Evolutionary conservation across 805 yeast species (phyloP).

Genomic region (Hanseniaspora pseudoguilliermondii): DNA sequence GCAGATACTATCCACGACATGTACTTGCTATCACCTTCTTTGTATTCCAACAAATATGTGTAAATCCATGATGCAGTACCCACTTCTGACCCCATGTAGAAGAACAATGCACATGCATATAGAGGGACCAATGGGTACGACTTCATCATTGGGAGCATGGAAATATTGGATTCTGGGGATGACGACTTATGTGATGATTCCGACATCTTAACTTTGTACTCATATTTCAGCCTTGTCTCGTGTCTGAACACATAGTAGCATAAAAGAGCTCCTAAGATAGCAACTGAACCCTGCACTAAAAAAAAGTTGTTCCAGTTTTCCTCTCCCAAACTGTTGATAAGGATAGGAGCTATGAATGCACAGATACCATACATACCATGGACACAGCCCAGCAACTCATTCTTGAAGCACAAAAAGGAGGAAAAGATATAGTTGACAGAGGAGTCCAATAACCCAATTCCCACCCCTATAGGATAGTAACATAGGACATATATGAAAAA

Average conservation of each 20-base stretch:
- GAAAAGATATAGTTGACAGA: slow-evolving; percentile 26
- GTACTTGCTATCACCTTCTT: slow-evolving; percentile 34
- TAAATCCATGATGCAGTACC: slow-evolving; percentile 61
- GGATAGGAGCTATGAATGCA: slow-evolving; percentile 55
- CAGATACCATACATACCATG: slow-evolving; percentile 68
- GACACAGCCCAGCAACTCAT: slow-evolving; percentile 45
- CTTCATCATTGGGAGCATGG: slow-evolving; percentile 17
- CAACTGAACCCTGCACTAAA: slow-evolving; percentile 27
- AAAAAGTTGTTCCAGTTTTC: slow-evolving; percentile 25
- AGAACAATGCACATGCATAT: slow-evolving; percentile 41
- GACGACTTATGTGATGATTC: slow-evolving; percentile 16
- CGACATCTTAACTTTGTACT: slow-evolving; percentile 17
- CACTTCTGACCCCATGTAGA: slow-evolving; percentile 60
- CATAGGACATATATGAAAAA: slow-evolving; percentile 20
- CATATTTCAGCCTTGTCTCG: slow-evolving; percentile 30
- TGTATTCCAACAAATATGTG: slow-evolving; percentile 45
- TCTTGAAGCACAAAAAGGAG: slow-evolving; percentile 32
- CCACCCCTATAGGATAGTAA: slow-evolving; percentile 26
- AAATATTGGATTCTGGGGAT: background rate
- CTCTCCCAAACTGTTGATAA: slow-evolving; percentile 36
- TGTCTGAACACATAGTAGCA: slow-evolving; percentile 36
- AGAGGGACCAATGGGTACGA: slow-evolving; percentile 33
- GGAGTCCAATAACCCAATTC: slow-evolving; percentile 27
- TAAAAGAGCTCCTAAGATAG: slow-evolving; percentile 25
- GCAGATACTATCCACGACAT: slow-evolving; percentile 58